Base-by-base conservation (phyloP, 1,139 yeast species). In the Trichomonascaceae sp. region DNA sequence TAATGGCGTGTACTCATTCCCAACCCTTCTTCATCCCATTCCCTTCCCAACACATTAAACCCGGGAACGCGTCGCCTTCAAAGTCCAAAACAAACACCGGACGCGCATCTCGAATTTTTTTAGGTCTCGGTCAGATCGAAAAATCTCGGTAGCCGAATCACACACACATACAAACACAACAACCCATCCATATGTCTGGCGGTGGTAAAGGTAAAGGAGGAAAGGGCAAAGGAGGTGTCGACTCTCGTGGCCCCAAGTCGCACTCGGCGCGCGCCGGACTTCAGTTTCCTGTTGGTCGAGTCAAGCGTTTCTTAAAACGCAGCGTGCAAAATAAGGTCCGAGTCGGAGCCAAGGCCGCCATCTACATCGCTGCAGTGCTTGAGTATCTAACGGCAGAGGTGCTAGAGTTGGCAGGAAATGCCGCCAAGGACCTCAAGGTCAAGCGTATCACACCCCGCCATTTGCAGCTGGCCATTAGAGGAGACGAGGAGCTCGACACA, bases 371-470 rank as follows among this genome's bases (percentile, higher is more conserved):
- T 38, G 97, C 98, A 3, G 98, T 89, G 34, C 70, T 89, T 54
- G 99, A 89, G 61, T 89, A 89, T 63, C 71, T 89, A 59, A 89
- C 98, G 37, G 98, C 99, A 32, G 99, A 89, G 67, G 95, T 89
- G 35, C 74, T 89, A 59, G 99, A 89, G 66, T 72, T 89, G 67
- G 98, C 99, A 30, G 98, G 99, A 58, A 87, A 89, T 57, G 98
- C 98, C 23, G 98, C 98, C 44, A 87, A 89, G 65, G 98, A 92
- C 61, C 74, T 89, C 65, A 87, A 89, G 65, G 94, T 89, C 56
- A 85, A 92, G 69, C 82, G 99, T 74, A 89, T 89, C 61, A 87
- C 97, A 28, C 99, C 99, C 50, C 81, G 98, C 65, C 98, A 92
- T 60, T 70, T 92, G 62, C 98, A 89, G 65, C 74, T 92, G 60